These are phyloP conservation scores for Chlamydomonas sphaeroides DNA, from an alignment of 139 green algal genomes.

Conservation along the genomic window DNA sequence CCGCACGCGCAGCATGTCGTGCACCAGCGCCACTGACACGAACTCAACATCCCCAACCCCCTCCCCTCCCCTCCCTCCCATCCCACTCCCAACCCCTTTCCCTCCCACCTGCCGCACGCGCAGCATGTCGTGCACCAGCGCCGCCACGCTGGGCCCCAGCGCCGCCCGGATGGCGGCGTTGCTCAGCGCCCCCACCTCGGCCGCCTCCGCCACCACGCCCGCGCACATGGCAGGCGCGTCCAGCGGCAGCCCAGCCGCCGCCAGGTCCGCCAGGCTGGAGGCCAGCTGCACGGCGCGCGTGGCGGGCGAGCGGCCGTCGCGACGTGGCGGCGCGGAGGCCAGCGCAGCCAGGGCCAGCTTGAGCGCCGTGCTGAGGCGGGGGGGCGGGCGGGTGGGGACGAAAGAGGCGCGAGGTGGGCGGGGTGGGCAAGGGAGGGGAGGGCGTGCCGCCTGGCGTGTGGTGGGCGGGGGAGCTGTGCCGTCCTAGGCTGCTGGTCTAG, in stretches of 20 bases:
- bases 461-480: too few species aligned
- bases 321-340: slow-evolving; percentile 5
- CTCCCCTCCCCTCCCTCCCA: too few species aligned
- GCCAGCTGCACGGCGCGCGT: slow-evolving; percentile 68
- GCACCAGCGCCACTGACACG: slow-evolving; percentile 69
- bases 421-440: too few species aligned
- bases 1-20: slow-evolving; percentile 58
- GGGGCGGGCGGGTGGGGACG: too few species aligned
- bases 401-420: too few species aligned
- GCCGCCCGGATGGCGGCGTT: slow-evolving; percentile 60
- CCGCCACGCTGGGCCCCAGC: slow-evolving; percentile 69
- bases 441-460: too few species aligned
- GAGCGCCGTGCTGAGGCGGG: slow-evolving; percentile 38
- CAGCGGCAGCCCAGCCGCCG: slow-evolving; percentile 71
- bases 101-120: slow-evolving; percentile 69
- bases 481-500: too few species aligned
- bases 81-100: too few species aligned
- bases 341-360: slow-evolving; percentile 40
- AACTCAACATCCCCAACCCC: too few species aligned
- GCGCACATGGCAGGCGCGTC: slow-evolving; percentile 87
- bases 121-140: slow-evolving; percentile 76
- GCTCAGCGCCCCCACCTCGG: slow-evolving; percentile 51
- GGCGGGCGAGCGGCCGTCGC: slow-evolving; percentile 39
- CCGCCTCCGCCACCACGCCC: slow-evolving; percentile 80
- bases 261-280: slow-evolving; percentile 75